phyloP scores from a whole-genome alignment of 2,329 filamentous ascomycete genomes.

The Cadophora gregata region DNA sequence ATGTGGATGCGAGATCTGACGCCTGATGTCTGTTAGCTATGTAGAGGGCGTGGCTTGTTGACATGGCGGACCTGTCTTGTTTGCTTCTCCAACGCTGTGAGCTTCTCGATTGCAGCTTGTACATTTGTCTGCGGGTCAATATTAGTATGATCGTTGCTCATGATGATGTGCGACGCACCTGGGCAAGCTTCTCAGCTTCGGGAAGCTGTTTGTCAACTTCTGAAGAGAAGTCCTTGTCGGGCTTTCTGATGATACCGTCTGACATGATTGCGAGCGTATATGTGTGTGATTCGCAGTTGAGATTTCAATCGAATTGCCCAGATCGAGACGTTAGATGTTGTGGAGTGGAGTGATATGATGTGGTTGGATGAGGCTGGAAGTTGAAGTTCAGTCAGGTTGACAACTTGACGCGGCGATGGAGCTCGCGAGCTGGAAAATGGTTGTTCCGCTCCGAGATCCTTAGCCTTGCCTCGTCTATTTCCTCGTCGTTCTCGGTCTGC shows the following conservation, averaged over 20 bases:
- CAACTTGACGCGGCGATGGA: slow-evolving; percentile 13
- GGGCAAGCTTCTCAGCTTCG: slow-evolving; percentile 87
- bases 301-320: not conserved
- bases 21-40: slow-evolving; percentile 61
- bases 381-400: slow-evolving; percentile 10
- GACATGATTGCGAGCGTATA: slow-evolving; percentile 40
- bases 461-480: not conserved
- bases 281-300: not conserved
- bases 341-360: not conserved
- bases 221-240: slow-evolving; percentile 98
- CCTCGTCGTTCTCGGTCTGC: not conserved
- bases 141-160: slow-evolving; percentile 28
- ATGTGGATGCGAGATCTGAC: slow-evolving; percentile 95
- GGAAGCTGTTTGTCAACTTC: slow-evolving; percentile 92
- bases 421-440: not conserved
- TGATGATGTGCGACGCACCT: slow-evolving; percentile 58
- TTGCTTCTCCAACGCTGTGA: slow-evolving; percentile 91
- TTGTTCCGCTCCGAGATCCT: not conserved
- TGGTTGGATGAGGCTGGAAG: slow-evolving; percentile 15
- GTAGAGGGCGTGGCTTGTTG: slow-evolving; percentile 18
- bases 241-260: slow-evolving; percentile 50
- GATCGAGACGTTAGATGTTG: not conserved
- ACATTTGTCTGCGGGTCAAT: slow-evolving; percentile 68
- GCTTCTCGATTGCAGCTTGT: slow-evolving; percentile 90
- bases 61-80: slow-evolving; percentile 84